Conservation (phyloP, 805 yeast species). For the Ogataea henricii region DNA sequence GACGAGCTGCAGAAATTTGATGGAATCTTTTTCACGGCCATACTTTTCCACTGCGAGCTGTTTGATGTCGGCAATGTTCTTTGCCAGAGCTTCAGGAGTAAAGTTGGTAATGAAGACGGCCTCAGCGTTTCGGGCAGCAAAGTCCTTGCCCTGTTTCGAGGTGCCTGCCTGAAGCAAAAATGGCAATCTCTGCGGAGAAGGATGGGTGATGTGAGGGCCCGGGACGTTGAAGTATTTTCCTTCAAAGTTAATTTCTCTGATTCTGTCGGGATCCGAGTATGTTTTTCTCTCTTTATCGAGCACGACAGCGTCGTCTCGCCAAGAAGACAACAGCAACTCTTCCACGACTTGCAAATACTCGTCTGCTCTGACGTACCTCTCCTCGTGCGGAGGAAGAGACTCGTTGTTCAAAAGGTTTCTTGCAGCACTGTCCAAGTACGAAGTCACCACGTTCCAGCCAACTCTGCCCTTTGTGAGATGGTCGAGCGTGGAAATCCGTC, state of each 20-base stretch:
- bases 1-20: slow-evolving; percentile 42
- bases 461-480: slow-evolving; percentile 45
- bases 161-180: slow-evolving; percentile 48
- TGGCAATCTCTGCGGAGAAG: slow-evolving; percentile 47
- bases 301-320: slow-evolving; percentile 46
- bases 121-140: slow-evolving; percentile 48
- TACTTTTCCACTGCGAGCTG: slow-evolving; percentile 36
- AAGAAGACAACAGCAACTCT: slow-evolving; percentile 43
- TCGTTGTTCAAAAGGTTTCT: slow-evolving; percentile 41
- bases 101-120: slow-evolving; percentile 42
- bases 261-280: slow-evolving; percentile 40
- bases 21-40: slow-evolving; percentile 38
- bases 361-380: slow-evolving; percentile 42
- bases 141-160: slow-evolving; percentile 41
- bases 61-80: slow-evolving; percentile 35
- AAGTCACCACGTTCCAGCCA: slow-evolving; percentile 52
- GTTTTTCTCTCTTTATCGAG: slow-evolving; percentile 24
- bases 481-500: slow-evolving; percentile 47
- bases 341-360: slow-evolving; percentile 43
- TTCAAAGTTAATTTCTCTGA: slow-evolving; percentile 43
- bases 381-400: slow-evolving; percentile 40
- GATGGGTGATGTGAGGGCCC: slow-evolving; percentile 45
- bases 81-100: slow-evolving; percentile 33
- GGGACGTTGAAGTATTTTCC: slow-evolving; percentile 45
- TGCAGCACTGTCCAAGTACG: slow-evolving; percentile 45